These are phyloP conservation scores for Cadophora luteo-olivacea DNA, from an alignment of 2,329 filamentous ascomycete species.

Conservation along the genomic window DNA sequence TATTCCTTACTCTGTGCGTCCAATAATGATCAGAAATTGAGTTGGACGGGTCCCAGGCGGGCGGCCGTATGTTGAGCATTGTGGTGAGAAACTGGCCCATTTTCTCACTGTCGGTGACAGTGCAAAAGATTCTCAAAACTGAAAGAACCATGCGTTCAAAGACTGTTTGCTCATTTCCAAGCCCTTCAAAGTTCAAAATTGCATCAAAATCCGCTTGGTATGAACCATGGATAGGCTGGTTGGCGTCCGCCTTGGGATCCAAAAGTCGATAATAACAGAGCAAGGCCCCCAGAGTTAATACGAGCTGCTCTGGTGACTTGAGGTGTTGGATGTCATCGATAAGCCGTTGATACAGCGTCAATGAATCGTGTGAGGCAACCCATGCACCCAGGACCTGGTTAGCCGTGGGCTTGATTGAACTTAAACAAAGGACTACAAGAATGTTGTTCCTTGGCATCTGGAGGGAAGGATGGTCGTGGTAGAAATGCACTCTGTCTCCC, in stretches of 20 bases:
- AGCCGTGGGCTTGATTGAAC: background rate
- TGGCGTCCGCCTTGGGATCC: background rate
- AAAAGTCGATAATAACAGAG: slow-evolving; percentile 25
- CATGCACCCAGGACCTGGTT: slow-evolving; percentile 15
- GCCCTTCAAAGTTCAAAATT: slow-evolving; percentile 22
- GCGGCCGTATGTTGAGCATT: slow-evolving; percentile 18
- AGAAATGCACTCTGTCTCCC: slow-evolving; percentile 16
- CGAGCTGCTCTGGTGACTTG: slow-evolving; percentile 23
- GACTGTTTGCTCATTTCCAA: slow-evolving; percentile 20
- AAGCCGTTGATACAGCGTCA: slow-evolving; percentile 22
- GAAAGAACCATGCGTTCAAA: slow-evolving; percentile 25
- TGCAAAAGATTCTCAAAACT: slow-evolving; percentile 15
- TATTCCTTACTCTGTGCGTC: slow-evolving; percentile 16
- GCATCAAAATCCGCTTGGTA: slow-evolving; percentile 26
- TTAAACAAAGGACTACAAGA: slow-evolving; percentile 23
- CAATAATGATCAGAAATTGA: slow-evolving; percentile 23
- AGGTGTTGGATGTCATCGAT: slow-evolving; percentile 20
- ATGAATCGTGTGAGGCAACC: slow-evolving; percentile 25
- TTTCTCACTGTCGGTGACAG: slow-evolving; percentile 14
- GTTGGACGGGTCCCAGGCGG: slow-evolving; percentile 8
- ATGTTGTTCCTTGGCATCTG: slow-evolving; percentile 26
- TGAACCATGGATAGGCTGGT: slow-evolving; percentile 19
- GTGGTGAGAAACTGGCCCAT: slow-evolving; percentile 19
- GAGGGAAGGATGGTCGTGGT: slow-evolving; percentile 17
- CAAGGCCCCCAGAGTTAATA: slow-evolving; percentile 26